Conservation (phyloP, 2,329 filamentous ascomycete genomes). For the Hypoxylon sp. region DNA sequence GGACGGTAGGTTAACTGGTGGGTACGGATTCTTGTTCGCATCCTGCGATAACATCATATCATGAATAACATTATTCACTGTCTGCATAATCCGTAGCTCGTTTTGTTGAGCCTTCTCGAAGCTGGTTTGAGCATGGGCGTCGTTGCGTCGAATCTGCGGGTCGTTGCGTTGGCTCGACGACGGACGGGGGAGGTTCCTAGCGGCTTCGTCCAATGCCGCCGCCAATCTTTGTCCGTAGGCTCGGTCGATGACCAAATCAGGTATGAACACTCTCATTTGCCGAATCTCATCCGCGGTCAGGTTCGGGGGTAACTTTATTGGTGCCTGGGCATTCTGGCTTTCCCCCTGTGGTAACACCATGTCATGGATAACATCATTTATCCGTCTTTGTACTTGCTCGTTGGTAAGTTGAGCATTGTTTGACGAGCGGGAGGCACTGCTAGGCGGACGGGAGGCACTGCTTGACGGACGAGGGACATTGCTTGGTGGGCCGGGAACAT, state of each 20-base stretch:
- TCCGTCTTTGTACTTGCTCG: neutral
- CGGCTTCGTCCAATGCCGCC: conserved; percentile 6
- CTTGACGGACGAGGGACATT: too few species aligned
- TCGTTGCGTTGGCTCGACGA: too few species aligned
- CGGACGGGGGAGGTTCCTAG: neutral
- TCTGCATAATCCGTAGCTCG: too few species aligned
- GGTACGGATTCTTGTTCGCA: too few species aligned
- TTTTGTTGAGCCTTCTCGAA: too few species aligned
- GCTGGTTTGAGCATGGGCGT: too few species aligned
- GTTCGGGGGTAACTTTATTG: neutral
- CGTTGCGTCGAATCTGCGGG: too few species aligned
- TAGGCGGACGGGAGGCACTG: too few species aligned
- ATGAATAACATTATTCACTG: too few species aligned
- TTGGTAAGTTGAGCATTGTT: neutral
- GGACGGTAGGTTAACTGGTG: too few species aligned
- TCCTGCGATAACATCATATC: too few species aligned
- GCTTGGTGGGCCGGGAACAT: too few species aligned
- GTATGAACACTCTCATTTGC: conserved; percentile 2
- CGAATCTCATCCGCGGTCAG: conserved; percentile 12
- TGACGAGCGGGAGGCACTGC: neutral
- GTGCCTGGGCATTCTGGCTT: neutral
- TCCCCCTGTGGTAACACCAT: conserved; percentile 2
- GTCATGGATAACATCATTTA: conserved; percentile 4
- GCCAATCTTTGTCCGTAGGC: neutral
- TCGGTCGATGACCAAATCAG: conserved; percentile 8